These are phyloP conservation scores for Mentha longifolia DNA, from an alignment of 257 asterid species.

Conservation along the genomic window DNA sequence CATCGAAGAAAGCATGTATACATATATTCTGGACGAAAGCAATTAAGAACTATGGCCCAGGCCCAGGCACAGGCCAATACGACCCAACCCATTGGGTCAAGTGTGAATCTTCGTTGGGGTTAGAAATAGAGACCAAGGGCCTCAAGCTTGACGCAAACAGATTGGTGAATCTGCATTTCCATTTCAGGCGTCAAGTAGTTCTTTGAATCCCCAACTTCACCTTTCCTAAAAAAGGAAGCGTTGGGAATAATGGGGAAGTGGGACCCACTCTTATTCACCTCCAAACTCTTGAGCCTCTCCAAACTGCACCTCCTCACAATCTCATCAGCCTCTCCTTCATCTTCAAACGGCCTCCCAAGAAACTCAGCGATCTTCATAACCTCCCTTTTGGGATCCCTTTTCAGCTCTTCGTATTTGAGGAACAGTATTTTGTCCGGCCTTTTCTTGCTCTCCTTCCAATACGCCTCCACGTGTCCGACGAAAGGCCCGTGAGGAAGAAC, in stretches of 20 bases:
- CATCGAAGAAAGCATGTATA: too few relatives aligned
- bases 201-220: slow-evolving; percentile 52
- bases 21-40: too few relatives aligned
- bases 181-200: slow-evolving; percentile 37
- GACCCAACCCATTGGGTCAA: too few relatives aligned
- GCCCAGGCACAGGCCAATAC: too few relatives aligned
- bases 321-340: slow-evolving; percentile 29
- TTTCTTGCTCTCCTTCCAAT: slow-evolving; percentile 45
- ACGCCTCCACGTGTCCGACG: slow-evolving; percentile 38
- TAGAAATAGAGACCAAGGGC: not conserved
- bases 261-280: slow-evolving; percentile 16
- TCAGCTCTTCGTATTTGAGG: slow-evolving; percentile 49
- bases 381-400: slow-evolving; percentile 34
- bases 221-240: slow-evolving; percentile 38
- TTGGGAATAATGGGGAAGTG: slow-evolving; percentile 29
- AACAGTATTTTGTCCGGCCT: slow-evolving; percentile 43
- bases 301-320: slow-evolving; percentile 16
- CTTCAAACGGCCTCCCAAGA: slow-evolving; percentile 41
- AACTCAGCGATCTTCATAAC: slow-evolving; percentile 42
- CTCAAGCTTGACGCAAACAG: slow-evolving; percentile 32
- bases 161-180: slow-evolving; percentile 36
- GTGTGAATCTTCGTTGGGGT: too few relatives aligned
- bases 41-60: too few relatives aligned
- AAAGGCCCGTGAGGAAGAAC: slow-evolving; percentile 35
- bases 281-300: slow-evolving; percentile 25